Evolutionary conservation across 1,139 yeast genomes (phyloP).

Genomic region (Spencermartinsiella ligniputridi): DNA sequence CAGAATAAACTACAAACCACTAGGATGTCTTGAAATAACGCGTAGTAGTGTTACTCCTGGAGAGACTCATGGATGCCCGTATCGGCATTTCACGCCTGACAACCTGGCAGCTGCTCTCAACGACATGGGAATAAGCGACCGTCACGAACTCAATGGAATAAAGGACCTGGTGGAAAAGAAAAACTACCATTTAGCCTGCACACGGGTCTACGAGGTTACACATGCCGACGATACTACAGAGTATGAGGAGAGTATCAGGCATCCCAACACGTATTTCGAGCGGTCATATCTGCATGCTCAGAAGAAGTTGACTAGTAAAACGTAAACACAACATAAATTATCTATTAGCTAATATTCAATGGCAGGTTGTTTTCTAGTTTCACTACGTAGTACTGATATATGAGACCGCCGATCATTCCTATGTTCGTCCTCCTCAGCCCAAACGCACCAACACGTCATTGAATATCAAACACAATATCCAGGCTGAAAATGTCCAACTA

Average conservation of each 20-base stretch:
- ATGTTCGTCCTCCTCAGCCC: background rate
- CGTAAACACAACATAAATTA: too few species aligned
- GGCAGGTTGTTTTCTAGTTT: background rate
- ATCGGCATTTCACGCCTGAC: conserved; percentile 66
- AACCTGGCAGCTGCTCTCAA: conserved; percentile 51
- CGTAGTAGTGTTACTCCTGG: conserved; percentile 68
- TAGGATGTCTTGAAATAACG: conserved; percentile 76
- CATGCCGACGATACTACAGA: conserved; percentile 43
- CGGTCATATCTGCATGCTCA: conserved; percentile 32
- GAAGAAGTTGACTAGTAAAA: background rate
- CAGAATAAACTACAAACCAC: conserved; percentile 76
- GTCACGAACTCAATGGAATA: conserved; percentile 55
- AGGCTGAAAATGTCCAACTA: background rate
- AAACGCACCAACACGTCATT: background rate
- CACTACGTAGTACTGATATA: too few species aligned
- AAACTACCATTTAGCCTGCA: conserved; percentile 76
- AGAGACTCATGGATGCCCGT: conserved; percentile 91
- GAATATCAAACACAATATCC: background rate
- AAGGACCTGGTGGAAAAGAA: conserved; percentile 67
- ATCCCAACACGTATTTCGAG: conserved; percentile 86
- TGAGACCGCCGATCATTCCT: background rate
- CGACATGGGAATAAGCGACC: conserved; percentile 67
- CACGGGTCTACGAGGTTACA: conserved; percentile 80
- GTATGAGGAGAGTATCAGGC: conserved; percentile 53
- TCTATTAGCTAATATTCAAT: background rate